These are phyloP conservation scores for Mortierella claussenii DNA, from an alignment of 192 early-diverging fungal species.

Conservation along the genomic window DNA sequence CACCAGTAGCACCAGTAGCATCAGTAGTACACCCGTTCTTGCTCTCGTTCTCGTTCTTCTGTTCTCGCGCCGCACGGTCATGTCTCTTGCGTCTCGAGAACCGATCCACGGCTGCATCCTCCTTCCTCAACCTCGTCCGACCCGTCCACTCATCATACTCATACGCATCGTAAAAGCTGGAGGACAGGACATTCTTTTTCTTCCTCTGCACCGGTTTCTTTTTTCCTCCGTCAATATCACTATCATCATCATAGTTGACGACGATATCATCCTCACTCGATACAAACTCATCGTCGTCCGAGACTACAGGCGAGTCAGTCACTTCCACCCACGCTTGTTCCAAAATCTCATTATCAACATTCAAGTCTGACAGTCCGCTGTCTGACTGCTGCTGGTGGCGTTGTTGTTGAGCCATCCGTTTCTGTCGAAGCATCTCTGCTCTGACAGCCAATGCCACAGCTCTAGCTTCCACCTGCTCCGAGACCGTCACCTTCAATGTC, in stretches of 20 bases:
- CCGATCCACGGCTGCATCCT: slow-evolving; percentile 3
- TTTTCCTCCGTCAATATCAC: background rate
- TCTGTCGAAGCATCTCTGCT: slow-evolving; percentile 37
- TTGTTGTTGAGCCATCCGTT: slow-evolving; percentile 4
- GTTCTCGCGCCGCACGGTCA: background rate
- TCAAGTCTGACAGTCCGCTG: too few relatives aligned
- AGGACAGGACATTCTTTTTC: too few relatives aligned
- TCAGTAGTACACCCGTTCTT: too few relatives aligned
- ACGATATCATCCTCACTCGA: background rate
- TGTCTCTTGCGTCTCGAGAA: slow-evolving; percentile 46
- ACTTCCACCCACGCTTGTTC: slow-evolving; percentile 31
- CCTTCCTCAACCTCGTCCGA: slow-evolving; percentile 18
- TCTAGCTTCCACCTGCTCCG: slow-evolving; percentile 45
- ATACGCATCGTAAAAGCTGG: slow-evolving; percentile 16
- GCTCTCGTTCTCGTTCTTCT: background rate
- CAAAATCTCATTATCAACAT: background rate
- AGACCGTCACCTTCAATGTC: slow-evolving; percentile 46
- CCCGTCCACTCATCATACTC: slow-evolving; percentile 47
- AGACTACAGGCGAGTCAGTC: background rate
- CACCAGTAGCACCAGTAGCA: too few relatives aligned
- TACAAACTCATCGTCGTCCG: slow-evolving; percentile 5
- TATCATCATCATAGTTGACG: slow-evolving; percentile 4
- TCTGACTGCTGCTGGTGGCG: too few relatives aligned
- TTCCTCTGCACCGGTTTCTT: background rate
- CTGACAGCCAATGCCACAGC: slow-evolving; percentile 40